Evolutionary conservation across 108 stramenopile species (phyloP).

Genomic region (Fragilaria crotonensis): DNA sequence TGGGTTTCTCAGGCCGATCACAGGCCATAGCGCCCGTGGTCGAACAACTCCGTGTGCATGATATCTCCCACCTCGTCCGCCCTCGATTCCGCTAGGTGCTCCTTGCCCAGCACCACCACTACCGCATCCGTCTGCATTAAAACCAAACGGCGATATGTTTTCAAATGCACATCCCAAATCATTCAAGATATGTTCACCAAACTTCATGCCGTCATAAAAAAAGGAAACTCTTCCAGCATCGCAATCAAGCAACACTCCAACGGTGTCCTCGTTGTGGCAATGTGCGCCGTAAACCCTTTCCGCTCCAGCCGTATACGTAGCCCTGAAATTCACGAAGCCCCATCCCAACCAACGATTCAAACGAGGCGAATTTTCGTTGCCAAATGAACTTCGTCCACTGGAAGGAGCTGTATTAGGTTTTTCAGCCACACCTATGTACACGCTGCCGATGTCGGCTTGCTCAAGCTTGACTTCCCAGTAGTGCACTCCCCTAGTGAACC

Average conservation of each 20-base stretch:
- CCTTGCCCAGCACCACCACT: slow-evolving; percentile 78
- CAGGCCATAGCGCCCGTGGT: slow-evolving; percentile 84
- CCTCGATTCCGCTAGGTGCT: slow-evolving; percentile 74
- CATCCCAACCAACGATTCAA: slow-evolving; percentile 80
- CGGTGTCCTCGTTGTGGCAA: slow-evolving; percentile 84
- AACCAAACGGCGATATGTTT: slow-evolving; percentile 81
- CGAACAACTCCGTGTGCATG: slow-evolving; percentile 69
- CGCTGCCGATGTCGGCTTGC: slow-evolving; percentile 84
- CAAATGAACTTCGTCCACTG: slow-evolving; percentile 20
- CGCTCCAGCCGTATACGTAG: slow-evolving; percentile 81
- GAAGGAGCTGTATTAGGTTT: slow-evolving; percentile 58
- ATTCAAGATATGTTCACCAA: slow-evolving; percentile 91
- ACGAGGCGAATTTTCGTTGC: slow-evolving; percentile 43
- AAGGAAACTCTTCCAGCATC: slow-evolving; percentile 88
- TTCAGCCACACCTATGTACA: slow-evolving; percentile 92
- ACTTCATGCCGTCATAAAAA: slow-evolving; percentile 93
- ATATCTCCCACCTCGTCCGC: slow-evolving; percentile 50
- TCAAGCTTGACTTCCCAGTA: slow-evolving; percentile 95
- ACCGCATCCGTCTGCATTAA: slow-evolving; percentile 80
- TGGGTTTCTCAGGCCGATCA: slow-evolving; percentile 86
- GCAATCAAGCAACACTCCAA: slow-evolving; percentile 93
- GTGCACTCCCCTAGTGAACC: slow-evolving; percentile 88
- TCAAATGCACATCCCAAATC: slow-evolving; percentile 96
- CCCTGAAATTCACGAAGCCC: slow-evolving; percentile 93
- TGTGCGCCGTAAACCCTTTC: slow-evolving; percentile 90